A percentile compares a stretch with the other conserved stretches of the same genome.
phyloP scores from a whole-genome alignment of 2,329 filamentous ascomycete genomes.

The Ophiobolus disseminans region DNA sequence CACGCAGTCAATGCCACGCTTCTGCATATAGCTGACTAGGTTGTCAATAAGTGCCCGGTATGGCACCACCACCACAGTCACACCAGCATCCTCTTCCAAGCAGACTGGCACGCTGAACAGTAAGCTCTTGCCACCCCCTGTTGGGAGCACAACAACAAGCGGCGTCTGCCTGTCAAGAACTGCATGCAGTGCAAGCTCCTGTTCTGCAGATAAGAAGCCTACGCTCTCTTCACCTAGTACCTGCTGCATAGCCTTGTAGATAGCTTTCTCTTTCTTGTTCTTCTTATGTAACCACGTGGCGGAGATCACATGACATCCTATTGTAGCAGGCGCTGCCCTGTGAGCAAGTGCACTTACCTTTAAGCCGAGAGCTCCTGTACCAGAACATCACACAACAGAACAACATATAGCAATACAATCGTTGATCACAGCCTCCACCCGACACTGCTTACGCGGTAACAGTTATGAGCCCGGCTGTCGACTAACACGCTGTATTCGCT shows the following conservation, averaged over 20 bases:
- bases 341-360: no score
- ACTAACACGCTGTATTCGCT: not conserved
- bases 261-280: no score
- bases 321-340: no score
- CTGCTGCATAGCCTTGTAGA: not conserved
- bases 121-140: conserved; percentile 29
- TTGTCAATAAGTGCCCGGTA: conserved; percentile 21
- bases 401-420: not conserved
- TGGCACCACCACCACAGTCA: conserved; percentile 27
- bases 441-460: conserved; percentile 27
- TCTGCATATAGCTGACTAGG: conserved; percentile 8
- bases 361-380: not conserved
- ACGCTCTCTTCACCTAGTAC: conserved; percentile 3
- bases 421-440: not conserved
- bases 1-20: conserved; percentile 6
- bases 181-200: conserved; percentile 17
- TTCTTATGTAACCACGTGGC: not conserved
- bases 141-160: conserved; percentile 26
- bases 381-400: not conserved
- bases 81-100: conserved; percentile 11
- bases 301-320: no score
- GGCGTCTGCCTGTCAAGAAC: conserved; percentile 18
- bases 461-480: conserved; percentile 8
- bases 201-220: conserved; percentile 12
- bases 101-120: conserved; percentile 27